phyloP scores from a whole-genome alignment of 2,329 filamentous ascomycete species.

The Nemania sp. region DNA sequence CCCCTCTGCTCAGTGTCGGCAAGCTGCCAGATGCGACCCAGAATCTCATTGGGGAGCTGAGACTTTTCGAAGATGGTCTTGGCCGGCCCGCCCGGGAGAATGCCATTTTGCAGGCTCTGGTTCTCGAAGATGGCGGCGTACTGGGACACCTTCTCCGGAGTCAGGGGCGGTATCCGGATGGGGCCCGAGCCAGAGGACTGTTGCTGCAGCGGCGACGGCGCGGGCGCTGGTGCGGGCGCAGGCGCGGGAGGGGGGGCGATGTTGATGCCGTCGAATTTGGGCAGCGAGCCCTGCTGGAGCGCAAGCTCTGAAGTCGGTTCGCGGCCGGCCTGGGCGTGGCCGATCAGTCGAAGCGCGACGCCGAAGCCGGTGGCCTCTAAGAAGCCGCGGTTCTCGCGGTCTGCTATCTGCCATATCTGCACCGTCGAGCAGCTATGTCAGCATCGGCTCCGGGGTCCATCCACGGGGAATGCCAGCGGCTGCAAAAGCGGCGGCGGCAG shows the following conservation, averaged over 20 bases:
- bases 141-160: constrained; percentile 84
- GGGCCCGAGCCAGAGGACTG: constrained; percentile 66
- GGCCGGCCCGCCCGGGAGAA: constrained; percentile 82
- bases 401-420: constrained; percentile 98
- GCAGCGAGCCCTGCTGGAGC: constrained; percentile 82
- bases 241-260: constrained; percentile 44
- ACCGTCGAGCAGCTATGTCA: constrained; percentile 32
- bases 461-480: no score
- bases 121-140: constrained; percentile 91
- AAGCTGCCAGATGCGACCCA: constrained; percentile 95
- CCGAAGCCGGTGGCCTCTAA: constrained; percentile 92
- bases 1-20: constrained; percentile 93
- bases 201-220: constrained; percentile 55
- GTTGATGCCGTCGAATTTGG: constrained; percentile 82
- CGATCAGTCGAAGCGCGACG: constrained; percentile 89
- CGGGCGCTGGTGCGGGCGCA: no score
- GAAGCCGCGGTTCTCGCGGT: constrained; percentile 93
- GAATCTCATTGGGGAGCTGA: constrained; percentile 81
- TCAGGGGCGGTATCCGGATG: constrained; percentile 85
- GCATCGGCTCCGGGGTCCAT: constrained; percentile 22
- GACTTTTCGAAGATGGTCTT: constrained; percentile 96
- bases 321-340: constrained; percentile 87
- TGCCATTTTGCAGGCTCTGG: constrained; percentile 74
- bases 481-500: no score
- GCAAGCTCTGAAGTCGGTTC: constrained; percentile 81